Percentiles rank a stretch among this genome's conserved stretches.
Conservation (phyloP, 176 grass and related monocot genomes). For the bread wheat (Triticum aestivum) region IWGSC_CS_RefSeq_v2.1 NC_057802.1:529725314-529725813, state of each 20-base stretch:
- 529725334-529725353: too few species aligned
- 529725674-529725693: neutral
- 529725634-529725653: neutral
- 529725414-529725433: too few species aligned
- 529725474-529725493: neutral
- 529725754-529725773: neutral
- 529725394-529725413: too few species aligned
- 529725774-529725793: too few species aligned
- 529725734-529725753: neutral
- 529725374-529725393: too few species aligned
- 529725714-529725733: neutral
- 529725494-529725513: neutral
- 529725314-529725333: too few species aligned
- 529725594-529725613: conserved; percentile 13
- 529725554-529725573: neutral
- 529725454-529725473: too few species aligned
- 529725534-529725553: neutral
- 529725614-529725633: conserved; percentile 28
- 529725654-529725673: neutral
- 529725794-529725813: too few species aligned
- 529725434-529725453: too few species aligned
- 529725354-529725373: too few species aligned
- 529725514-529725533: neutral
- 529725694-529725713: conserved; percentile 12
- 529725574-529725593: conserved; percentile 13